Evolutionary conservation across 169 alveolate genomes (phyloP), one percentile per base, ranked within the genome.

Genomic region (Toxoplasma gondii): DNA sequence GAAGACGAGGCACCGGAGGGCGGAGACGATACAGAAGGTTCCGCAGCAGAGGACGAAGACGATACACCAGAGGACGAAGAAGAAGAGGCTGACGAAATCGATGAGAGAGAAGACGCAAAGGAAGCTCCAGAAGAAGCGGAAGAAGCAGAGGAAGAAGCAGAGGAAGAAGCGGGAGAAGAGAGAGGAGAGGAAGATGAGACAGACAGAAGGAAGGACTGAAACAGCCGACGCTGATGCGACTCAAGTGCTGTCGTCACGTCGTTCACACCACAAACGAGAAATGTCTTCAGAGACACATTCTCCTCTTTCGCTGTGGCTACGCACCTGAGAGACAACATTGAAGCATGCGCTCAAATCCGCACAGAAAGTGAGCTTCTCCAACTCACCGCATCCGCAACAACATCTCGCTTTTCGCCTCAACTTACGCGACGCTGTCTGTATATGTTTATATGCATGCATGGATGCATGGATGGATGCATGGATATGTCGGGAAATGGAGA

Each of bases 221-320:
- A 38, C 9, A 78, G 86, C 2, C 27, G 29, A 31, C 86, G 86
- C 86, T 78, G 86, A 27, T 78, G 86, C 86, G 39, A 24, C 41
- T 44, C 90, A 22, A 82, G 67, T 10, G 90, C 90, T 0, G 53
- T 1, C 27, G 90, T 82, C 4, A 82, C 90, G 22, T 82, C 67
- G 67, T 82, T 82, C 67, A 82, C 90, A 12, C 90, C 90, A 31
- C n/a, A 36, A 17, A 44, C 67, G 41, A 82, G 24, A 31, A 82
- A 24, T 64, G 7, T 12, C 41, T 31, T 82, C 90, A 82, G 38
- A 7, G 90, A 38, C 49, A 74, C 84, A 27, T 27, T 19, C 1
- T 19, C 44, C 67, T 36, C 41, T 31, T 2, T 12, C 58, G 41
- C 41, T 5, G 16, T 22, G 41, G 41, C 29, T 2, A 36, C 67